Conservation (phyloP, 2,329 filamentous ascomycete species). For the Pseudogymnoascus sp. region DNA sequence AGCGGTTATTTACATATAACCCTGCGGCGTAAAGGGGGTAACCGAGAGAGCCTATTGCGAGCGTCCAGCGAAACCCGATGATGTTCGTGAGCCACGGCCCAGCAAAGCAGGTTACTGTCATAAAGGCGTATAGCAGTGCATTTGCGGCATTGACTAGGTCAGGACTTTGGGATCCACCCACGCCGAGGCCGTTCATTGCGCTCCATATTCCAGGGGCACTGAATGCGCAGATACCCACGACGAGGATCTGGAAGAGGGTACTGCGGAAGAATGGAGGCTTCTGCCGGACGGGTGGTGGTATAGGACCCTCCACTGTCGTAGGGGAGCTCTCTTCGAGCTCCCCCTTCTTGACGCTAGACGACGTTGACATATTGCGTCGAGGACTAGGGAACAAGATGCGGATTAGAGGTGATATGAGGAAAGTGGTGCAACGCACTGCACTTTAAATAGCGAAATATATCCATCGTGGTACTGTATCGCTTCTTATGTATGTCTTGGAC, state of each 20-base stretch:
- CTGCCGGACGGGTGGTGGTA: neutral
- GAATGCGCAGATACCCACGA: conserved; percentile 35
- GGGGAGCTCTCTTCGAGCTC: neutral
- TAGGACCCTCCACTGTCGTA: neutral
- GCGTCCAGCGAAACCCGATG: conserved; percentile 33
- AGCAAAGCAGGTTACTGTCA: conserved; percentile 37
- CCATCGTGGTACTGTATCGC: neutral
- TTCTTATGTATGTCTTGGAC: neutral
- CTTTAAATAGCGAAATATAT: neutral
- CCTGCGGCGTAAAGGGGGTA: conserved; percentile 35
- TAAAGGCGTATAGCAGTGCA: conserved; percentile 38
- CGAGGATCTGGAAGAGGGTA: conserved; percentile 31
- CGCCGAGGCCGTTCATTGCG: conserved; percentile 36
- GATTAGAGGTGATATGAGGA: neutral
- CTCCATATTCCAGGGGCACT: conserved; percentile 36
- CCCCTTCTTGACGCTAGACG: neutral
- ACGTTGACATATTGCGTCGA: neutral
- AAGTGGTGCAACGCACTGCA: neutral
- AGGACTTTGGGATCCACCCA: conserved; percentile 35
- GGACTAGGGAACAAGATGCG: neutral
- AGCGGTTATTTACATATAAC: conserved; percentile 33
- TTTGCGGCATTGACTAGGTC: conserved; percentile 39
- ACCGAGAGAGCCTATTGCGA: conserved; percentile 36
- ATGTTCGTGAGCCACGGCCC: conserved; percentile 33
- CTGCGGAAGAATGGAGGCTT: conserved; percentile 1